Evolutionary conservation across 495 filamentous ascomycete species (phyloP).

Genomic region (Aspergillus nidulans): DNA sequence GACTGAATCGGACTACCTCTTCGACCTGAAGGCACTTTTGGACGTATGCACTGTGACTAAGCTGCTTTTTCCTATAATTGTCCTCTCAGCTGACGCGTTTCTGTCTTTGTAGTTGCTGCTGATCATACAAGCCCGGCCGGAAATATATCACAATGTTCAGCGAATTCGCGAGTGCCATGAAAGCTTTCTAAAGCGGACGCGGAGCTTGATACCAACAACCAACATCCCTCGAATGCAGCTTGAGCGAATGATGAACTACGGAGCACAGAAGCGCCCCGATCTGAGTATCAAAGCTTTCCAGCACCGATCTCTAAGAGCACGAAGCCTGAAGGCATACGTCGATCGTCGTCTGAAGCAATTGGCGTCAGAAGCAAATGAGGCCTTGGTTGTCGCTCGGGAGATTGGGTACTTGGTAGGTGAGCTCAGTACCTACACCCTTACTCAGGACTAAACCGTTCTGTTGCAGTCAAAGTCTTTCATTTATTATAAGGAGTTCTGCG

Average conservation of each 20-base stretch:
- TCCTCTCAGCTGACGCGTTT: not conserved
- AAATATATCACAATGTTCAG: slow-evolving; percentile 43
- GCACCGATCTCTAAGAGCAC: slow-evolving; percentile 27
- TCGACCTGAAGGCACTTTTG: slow-evolving; percentile 76
- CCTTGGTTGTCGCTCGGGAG: slow-evolving; percentile 68
- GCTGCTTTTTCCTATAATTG: not conserved
- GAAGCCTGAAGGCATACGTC: slow-evolving; percentile 25
- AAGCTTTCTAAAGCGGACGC: slow-evolving; percentile 33
- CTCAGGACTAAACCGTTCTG: not conserved
- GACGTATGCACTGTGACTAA: slow-evolving; percentile 52
- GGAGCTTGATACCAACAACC: slow-evolving; percentile 28
- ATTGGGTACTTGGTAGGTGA: slow-evolving; percentile 67
- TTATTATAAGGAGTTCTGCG: slow-evolving; percentile 81
- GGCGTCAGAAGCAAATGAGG: slow-evolving; percentile 65
- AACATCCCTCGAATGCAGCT: slow-evolving; percentile 15
- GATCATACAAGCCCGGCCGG: slow-evolving; percentile 29
- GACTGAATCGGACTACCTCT: slow-evolving; percentile 86
- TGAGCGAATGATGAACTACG: slow-evolving; percentile 19
- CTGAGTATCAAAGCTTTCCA: slow-evolving; percentile 27
- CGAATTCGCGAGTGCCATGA: slow-evolving; percentile 44
- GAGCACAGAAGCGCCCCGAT: slow-evolving; percentile 24
- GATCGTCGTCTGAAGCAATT: slow-evolving; percentile 35
- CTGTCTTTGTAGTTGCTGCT: slow-evolving; percentile 28
- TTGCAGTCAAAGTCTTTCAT: slow-evolving; percentile 73
- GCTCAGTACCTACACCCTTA: not conserved